These are phyloP conservation scores for Boletus smithii DNA, from an alignment of 1,284 basidiomycete genomes.

Conservation along the genomic window DNA sequence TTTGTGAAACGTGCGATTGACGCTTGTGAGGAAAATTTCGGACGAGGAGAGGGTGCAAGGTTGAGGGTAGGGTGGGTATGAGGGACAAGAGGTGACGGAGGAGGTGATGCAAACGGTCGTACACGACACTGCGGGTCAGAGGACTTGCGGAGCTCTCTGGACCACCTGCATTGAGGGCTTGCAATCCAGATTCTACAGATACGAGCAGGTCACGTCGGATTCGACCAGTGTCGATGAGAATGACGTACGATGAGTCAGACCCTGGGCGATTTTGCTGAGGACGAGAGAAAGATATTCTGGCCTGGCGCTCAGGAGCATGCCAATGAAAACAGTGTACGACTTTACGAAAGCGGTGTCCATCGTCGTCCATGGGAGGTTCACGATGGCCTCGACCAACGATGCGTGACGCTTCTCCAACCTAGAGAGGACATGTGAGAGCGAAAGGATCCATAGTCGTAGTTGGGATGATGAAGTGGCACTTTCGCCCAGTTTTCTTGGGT, in stretches of 20 bases:
- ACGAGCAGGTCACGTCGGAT: constrained; percentile 14
- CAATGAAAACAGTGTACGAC: constrained; percentile 84
- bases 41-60: constrained; percentile 81
- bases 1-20: constrained; percentile 76
- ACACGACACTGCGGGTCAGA: constrained; percentile 79
- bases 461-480: constrained; percentile 49
- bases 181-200: constrained; percentile 61
- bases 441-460: constrained; percentile 68
- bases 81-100: constrained; percentile 83
- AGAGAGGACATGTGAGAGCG: constrained; percentile 77
- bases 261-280: constrained; percentile 76
- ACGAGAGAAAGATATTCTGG: constrained; percentile 90
- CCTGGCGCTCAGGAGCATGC: constrained; percentile 90
- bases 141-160: constrained; percentile 65
- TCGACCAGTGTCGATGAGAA: constrained; percentile 4
- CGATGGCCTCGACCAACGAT: constrained; percentile 84
- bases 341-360: constrained; percentile 82
- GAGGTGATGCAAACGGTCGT: constrained; percentile 84
- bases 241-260: constrained; percentile 84
- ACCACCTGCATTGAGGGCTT: constrained; percentile 52
- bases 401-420: constrained; percentile 78
- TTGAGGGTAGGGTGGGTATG: constrained; percentile 85
- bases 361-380: constrained; percentile 89
- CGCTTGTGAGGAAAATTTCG: constrained; percentile 92
- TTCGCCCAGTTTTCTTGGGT: constrained; percentile 43